These are phyloP conservation scores for Ostreobium quekettii DNA, from an alignment of 139 green algal species.

Conservation along the genomic window DNA sequence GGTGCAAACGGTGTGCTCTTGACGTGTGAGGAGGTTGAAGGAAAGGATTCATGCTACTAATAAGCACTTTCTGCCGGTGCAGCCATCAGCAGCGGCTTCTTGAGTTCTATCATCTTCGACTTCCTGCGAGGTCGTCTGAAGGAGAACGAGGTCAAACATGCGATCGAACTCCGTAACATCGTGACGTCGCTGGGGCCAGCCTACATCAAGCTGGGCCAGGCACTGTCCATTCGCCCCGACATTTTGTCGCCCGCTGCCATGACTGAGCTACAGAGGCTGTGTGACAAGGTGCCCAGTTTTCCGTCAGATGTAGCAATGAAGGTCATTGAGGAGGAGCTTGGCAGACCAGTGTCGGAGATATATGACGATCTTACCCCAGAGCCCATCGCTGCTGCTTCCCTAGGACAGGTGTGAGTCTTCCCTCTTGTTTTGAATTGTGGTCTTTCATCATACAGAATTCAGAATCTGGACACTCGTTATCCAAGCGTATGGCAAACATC, in stretches of 20 bases:
- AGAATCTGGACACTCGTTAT: no score
- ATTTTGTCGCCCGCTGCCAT: conserved; percentile 91
- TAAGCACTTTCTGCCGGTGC: conserved; percentile 13
- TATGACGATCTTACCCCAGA: conserved; percentile 74
- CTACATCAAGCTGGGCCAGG: conserved; percentile 98
- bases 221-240: conserved; percentile 93
- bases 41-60: conserved; percentile 18
- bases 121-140: conserved; percentile 35
- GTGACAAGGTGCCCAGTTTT: conserved; percentile 94
- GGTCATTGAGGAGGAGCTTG: conserved; percentile 73
- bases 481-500: no score
- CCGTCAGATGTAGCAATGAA: conserved; percentile 63
- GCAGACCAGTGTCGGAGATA: conserved; percentile 69
- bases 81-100: conserved; percentile 70
- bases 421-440: no score
- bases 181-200: conserved; percentile 86
- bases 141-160: conserved; percentile 64
- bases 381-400: conserved; percentile 82
- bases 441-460: no score
- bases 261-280: conserved; percentile 98
- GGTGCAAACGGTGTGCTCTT: no score
- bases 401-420: conserved; percentile 71
- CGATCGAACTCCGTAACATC: conserved; percentile 90
- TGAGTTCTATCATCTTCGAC: conserved; percentile 59
- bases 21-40: neutral